Percentiles rank a stretch among this genome's conserved stretches.
These are phyloP conservation scores for Heterococcus sp. DNA, from an alignment of 108 stramenopile species.

Conservation along the genomic window DNA sequence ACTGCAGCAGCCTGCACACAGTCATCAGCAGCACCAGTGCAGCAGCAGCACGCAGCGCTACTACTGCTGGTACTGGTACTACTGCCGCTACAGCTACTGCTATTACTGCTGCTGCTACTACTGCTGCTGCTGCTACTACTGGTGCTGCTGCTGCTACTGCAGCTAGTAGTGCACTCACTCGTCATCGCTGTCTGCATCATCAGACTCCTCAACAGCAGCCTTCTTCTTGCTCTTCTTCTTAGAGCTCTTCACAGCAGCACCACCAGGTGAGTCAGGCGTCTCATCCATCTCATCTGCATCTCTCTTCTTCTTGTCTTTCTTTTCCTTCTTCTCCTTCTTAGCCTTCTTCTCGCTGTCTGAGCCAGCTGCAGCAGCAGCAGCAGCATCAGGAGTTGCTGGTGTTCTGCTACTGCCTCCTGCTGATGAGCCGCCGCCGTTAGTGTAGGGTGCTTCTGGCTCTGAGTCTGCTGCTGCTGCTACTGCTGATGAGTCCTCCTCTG, in stretches of 20 bases:
- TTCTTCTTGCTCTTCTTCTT: conserved; percentile 25
- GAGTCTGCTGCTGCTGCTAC: conserved; percentile 57
- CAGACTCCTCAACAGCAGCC: conserved; percentile 49
- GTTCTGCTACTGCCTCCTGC: neutral
- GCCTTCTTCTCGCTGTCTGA: conserved; percentile 4
- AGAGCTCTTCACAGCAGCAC: neutral
- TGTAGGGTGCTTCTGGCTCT: conserved; percentile 41
- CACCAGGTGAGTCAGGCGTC: neutral
- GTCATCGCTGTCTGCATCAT: too few relatives aligned
- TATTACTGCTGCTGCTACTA: too few relatives aligned
- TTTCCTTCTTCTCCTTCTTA: conserved; percentile 37
- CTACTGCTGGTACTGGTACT: too few relatives aligned
- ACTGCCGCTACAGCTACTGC: too few relatives aligned
- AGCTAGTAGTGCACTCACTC: too few relatives aligned
- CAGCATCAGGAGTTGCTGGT: neutral
- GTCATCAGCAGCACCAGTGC: too few relatives aligned
- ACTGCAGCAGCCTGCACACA: too few relatives aligned
- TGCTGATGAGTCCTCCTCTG: conserved; percentile 27
- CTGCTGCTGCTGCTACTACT: too few relatives aligned
- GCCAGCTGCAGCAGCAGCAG: neutral
- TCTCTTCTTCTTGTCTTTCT: conserved; percentile 30
- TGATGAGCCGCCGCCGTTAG: neutral
- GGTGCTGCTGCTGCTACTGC: too few relatives aligned
- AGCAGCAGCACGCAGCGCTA: too few relatives aligned
- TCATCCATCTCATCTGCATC: conserved; percentile 45